phyloP scores from a whole-genome alignment of 73 alveolate species.

The Symbiodinium pilosum region DNA sequence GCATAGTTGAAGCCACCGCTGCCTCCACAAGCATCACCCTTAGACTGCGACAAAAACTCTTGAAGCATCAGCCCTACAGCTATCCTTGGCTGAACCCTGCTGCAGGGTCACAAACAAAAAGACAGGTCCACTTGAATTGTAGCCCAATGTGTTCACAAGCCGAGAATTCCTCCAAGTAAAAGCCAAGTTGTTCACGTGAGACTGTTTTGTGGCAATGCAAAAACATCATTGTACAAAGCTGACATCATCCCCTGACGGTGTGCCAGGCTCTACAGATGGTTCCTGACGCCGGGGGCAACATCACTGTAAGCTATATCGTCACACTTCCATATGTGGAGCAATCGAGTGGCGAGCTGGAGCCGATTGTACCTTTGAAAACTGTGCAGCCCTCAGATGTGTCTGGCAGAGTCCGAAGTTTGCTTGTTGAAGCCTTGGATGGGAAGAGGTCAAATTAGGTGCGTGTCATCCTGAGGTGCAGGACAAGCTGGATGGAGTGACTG shows the following conservation, averaged over 20 bases:
- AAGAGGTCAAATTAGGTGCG: not conserved
- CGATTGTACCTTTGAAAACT: not conserved
- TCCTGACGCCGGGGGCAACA: conserved; percentile 28
- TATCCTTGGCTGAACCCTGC: too few species aligned
- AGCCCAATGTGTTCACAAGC: too few species aligned
- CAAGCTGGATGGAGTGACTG: conserved; percentile 11
- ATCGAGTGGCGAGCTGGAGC: not conserved
- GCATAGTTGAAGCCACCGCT: too few species aligned
- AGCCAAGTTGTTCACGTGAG: too few species aligned
- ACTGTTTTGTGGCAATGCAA: not conserved
- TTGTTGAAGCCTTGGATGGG: not conserved
- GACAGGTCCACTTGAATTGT: too few species aligned
- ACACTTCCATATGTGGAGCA: not conserved
- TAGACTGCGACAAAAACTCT: too few species aligned
- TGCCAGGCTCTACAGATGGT: conserved; percentile 80
- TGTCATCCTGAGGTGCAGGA: conserved; percentile 33
- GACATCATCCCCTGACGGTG: too few species aligned
- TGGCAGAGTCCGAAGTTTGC: not conserved
- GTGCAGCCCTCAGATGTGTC: not conserved
- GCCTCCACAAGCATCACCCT: too few species aligned
- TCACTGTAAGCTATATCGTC: conserved; percentile 46
- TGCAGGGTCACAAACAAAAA: too few species aligned
- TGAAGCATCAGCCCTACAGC: too few species aligned
- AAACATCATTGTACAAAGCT: not conserved
- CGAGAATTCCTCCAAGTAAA: too few species aligned